Evolutionary conservation across 345 rosid genomes (phyloP), one percentile per base, ranked within the genome.

Genomic region (Linum usitatissimum): DNA sequence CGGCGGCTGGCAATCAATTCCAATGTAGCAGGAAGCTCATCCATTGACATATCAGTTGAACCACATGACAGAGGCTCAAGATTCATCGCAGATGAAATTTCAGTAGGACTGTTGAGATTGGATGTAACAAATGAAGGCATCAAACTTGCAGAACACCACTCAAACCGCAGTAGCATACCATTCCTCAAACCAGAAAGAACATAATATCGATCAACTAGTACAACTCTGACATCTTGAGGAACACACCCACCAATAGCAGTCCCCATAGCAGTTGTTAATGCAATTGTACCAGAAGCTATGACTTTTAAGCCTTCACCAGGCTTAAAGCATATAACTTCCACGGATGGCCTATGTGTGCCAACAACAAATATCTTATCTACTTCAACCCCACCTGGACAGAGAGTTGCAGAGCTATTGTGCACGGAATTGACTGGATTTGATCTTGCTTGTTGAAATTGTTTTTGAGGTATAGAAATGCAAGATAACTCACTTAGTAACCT

Each of bases 211-310:
- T 93, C 96, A 70, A 79, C 96, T 12, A 84, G 68, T 53, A 90
- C 97, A 76, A 93, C 90, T 76, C 97, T 93, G 57, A 87, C 97
- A 67, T 93, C 99, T 74, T 93, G 99, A 58, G 99, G 97, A 70
- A 90, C 78, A 69, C 96, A 90, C 58, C 90, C 96, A 71, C 84
- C 83, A 30, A 86, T 70, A 55, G 85, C 78, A 72, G 88, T 82
- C 77, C 88, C 99, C 80, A 74, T 70, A 40, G 85, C 65, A 67
- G 76, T 84, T 57, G 79, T 84, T 71, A 93, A 74, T 1, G 83
- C 77, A 68, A 90, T 86, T 63, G 78, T 62, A 49, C 92, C 97
- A 58, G 82, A 77, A 63, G 96, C 99, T 79, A 90, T 80, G 77
- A 90, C 77, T 69, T 71, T 81, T 57, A 93, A 70, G 61, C 99